Base-by-base conservation (phyloP, 2,329 filamentous ascomycete genomes). In the Escovopsis sp. region DNA sequence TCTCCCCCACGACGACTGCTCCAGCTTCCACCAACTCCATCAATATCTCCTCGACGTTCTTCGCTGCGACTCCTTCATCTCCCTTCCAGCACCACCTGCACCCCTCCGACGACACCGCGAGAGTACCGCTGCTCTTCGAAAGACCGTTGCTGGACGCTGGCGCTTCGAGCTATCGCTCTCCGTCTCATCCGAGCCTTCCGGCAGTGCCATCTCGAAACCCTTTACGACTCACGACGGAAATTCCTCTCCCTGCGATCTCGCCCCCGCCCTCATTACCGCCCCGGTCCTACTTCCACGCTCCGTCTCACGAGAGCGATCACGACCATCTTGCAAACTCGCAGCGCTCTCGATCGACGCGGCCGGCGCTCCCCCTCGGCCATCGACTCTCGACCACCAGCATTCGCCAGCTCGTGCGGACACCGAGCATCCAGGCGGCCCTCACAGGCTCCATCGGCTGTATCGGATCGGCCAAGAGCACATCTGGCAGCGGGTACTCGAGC, bases 401-500 rank as follows among this genome's bases (percentile, higher is more conserved):
- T n/a, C 58, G 56, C 32, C 66, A 67, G 5, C 50, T 76, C 14
- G 69, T 69, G 16, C 62, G 72, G 45, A 76, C 72, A 1, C 72
- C 72, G 3, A 78, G 73, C 48, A 53, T 76, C 40, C 76, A 75
- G 47, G 63, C 68, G n/a, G 61, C 65, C 32, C 54, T 73, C 14
- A 54, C 61, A 31, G 63, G 60, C 48, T 61, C 61, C 40, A 58
- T 72, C 15, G 28, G 28, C 25, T 39, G 35, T 28, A 39, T 39
- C 36, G 62, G 67, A 29, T 53, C 62, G 19, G 21, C 21, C 21
- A 50, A 55, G 13, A 75, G 70, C 27, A 64, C 74, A 2, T 67
- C 78, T 11, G 79, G 70, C 47, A 85, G 79, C 4, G 62, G 68
- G 21, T 65, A 79, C n/a, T 72, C 79, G 6, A 86, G 80, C 37